Evolutionary conservation across 2,329 filamentous ascomycete genomes (phyloP).

Genomic region (Scleromitrula shiraiana): DNA sequence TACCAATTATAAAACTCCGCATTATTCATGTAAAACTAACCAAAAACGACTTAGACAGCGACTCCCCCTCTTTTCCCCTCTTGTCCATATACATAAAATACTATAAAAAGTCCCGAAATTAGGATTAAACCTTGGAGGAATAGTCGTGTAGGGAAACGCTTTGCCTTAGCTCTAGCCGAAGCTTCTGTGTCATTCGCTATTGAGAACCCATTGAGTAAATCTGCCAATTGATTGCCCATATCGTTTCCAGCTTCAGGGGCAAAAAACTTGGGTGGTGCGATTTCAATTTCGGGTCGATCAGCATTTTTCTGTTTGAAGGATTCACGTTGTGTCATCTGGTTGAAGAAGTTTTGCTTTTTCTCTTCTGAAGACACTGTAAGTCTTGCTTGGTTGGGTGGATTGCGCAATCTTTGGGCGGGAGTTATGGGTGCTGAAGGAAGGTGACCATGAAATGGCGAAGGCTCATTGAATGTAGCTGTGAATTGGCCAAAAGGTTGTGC

Average conservation of each 20-base stretch:
- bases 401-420: conserved; percentile 54
- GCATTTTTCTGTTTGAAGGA: neutral
- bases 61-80: too few relatives aligned
- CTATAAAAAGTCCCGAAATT: too few relatives aligned
- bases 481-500: conserved; percentile 26
- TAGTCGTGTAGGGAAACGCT: neutral
- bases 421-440: conserved; percentile 61
- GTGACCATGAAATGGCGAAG: conserved; percentile 57
- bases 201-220: conserved; percentile 18
- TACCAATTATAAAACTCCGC: too few relatives aligned
- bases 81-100: too few relatives aligned
- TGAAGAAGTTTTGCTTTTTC: conserved; percentile 45
- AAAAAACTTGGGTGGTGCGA: conserved; percentile 14
- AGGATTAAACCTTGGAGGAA: too few relatives aligned
- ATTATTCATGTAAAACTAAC: too few relatives aligned
- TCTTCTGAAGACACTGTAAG: conserved; percentile 40
- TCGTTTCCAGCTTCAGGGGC: conserved; percentile 13
- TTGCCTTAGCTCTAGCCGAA: neutral
- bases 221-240: conserved; percentile 15
- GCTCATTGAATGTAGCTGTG: neutral
- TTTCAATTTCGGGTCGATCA: neutral
- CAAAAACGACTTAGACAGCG: too few relatives aligned
- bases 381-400: conserved; percentile 50
- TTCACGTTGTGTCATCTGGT: conserved; percentile 13
- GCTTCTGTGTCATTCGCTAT: conserved; percentile 11